Evolutionary conservation across 345 rosid species (phyloP).

Genomic region (Microthlaspi erraticum): DNA sequence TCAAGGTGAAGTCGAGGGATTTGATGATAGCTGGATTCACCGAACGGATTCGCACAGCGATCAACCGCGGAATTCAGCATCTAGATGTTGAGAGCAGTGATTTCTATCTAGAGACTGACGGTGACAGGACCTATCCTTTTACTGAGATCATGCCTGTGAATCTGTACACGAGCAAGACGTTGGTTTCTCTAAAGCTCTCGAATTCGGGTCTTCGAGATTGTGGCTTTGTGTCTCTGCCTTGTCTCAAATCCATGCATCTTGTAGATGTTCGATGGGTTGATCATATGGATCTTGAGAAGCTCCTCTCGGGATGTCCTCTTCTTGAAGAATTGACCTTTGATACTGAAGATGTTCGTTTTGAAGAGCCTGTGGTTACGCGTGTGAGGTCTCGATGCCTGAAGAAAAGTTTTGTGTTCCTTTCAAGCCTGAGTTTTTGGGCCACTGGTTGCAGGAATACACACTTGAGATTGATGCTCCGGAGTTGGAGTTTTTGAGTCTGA

Average conservation of each 20-base stretch:
- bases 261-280: background rate
- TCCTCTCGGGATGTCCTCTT: background rate
- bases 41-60: background rate
- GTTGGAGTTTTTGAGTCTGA: constrained; percentile 1
- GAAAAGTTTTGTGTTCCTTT: background rate
- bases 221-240: constrained; percentile 3
- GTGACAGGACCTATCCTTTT: background rate
- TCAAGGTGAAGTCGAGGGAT: background rate
- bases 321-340: constrained; percentile 17
- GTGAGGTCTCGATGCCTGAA: constrained; percentile 10
- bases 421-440: too few species aligned
- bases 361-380: background rate
- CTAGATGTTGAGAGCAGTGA: background rate
- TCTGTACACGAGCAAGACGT: constrained; percentile 11
- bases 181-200: constrained; percentile 18
- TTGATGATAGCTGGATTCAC: background rate
- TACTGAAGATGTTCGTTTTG: background rate
- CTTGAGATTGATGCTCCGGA: background rate
- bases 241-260: constrained; percentile 11
- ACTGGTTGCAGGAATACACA: too few species aligned
- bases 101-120: background rate
- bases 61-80: background rate
- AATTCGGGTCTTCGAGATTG: background rate
- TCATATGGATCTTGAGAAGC: background rate
- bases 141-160: background rate